phyloP scores from a whole-genome alignment of 805 yeast species.

The Metschnikowia dekortorum region DNA sequence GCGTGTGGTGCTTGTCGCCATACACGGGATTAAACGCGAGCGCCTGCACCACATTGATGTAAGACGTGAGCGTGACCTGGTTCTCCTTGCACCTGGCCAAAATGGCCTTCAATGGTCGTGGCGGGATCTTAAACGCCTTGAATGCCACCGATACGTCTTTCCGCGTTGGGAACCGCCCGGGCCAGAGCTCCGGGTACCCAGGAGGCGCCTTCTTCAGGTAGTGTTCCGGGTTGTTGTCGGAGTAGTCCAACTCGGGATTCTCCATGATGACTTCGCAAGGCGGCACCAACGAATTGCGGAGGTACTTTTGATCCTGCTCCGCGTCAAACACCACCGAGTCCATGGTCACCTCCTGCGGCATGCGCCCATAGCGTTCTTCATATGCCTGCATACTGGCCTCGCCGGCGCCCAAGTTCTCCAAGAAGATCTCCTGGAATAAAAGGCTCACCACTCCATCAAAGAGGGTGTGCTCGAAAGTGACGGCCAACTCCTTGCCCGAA shows the following conservation, averaged over 20 bases:
- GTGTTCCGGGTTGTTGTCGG: conserved; percentile 22
- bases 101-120: conserved; percentile 20
- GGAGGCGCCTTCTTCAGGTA: conserved; percentile 20
- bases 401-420: conserved; percentile 23
- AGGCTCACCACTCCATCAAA: conserved; percentile 37
- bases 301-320: conserved; percentile 15
- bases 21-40: conserved; percentile 27
- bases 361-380: conserved; percentile 10
- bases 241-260: conserved; percentile 23
- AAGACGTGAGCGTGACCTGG: conserved; percentile 32
- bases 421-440: conserved; percentile 31
- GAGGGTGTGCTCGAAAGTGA: conserved; percentile 33
- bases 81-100: conserved; percentile 25
- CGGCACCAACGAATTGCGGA: conserved; percentile 31
- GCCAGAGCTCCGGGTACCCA: conserved; percentile 25
- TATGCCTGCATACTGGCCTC: conserved; percentile 9
- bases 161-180: conserved; percentile 25
- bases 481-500: conserved; percentile 22
- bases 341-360: conserved; percentile 3
- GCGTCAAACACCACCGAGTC: conserved; percentile 20
- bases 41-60: conserved; percentile 22
- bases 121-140: conserved; percentile 25
- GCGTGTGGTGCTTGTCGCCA: conserved; percentile 22
- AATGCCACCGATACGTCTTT: conserved; percentile 18
- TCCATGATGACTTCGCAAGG: conserved; percentile 31